A percentile compares a stretch with the other conserved stretches of the same genome.
These are phyloP conservation scores for Diaporthe eres DNA, from an alignment of 2,329 filamentous ascomycete species.

Conservation along the genomic window DNA sequence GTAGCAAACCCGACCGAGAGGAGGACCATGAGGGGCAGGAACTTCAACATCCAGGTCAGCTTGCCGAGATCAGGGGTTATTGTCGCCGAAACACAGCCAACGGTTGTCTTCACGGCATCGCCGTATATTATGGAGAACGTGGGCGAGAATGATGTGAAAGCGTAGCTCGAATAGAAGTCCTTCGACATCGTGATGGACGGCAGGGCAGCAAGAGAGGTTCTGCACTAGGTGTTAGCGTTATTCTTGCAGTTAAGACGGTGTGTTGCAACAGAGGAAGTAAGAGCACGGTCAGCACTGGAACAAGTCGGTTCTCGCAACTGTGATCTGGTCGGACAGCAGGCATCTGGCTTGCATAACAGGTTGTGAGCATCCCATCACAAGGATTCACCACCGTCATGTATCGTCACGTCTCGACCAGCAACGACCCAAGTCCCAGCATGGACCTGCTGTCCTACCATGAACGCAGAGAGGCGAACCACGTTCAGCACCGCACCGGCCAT, in stretches of 20 bases:
- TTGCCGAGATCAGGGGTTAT: constrained; percentile 87
- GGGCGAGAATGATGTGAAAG: constrained; percentile 85
- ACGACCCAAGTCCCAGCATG: background rate
- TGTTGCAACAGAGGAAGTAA: background rate
- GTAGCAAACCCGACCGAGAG: constrained; percentile 87
- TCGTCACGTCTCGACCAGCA: constrained; percentile 38
- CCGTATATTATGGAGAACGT: constrained; percentile 84
- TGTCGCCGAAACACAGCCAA: constrained; percentile 86
- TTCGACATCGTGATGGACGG: constrained; percentile 82
- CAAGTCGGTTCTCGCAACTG: background rate
- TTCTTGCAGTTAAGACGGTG: background rate
- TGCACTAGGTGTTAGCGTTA: constrained; percentile 8
- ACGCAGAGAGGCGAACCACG: background rate
- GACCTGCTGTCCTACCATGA: constrained; percentile 29
- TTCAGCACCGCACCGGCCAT: constrained; percentile 5
- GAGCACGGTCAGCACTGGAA: background rate
- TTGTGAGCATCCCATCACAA: background rate
- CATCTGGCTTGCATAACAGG: background rate
- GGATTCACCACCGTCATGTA: background rate
- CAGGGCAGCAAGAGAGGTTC: constrained; percentile 60
- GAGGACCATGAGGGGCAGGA: constrained; percentile 83
- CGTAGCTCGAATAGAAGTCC: constrained; percentile 85
- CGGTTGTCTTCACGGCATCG: constrained; percentile 70
- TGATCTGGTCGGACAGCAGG: background rate
- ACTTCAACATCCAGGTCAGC: constrained; percentile 78